A percentile compares a stretch with the other conserved stretches of the same genome.
Conservation (phyloP, 768 basidiomycete species). For the Lactifluus volemus region DNA sequence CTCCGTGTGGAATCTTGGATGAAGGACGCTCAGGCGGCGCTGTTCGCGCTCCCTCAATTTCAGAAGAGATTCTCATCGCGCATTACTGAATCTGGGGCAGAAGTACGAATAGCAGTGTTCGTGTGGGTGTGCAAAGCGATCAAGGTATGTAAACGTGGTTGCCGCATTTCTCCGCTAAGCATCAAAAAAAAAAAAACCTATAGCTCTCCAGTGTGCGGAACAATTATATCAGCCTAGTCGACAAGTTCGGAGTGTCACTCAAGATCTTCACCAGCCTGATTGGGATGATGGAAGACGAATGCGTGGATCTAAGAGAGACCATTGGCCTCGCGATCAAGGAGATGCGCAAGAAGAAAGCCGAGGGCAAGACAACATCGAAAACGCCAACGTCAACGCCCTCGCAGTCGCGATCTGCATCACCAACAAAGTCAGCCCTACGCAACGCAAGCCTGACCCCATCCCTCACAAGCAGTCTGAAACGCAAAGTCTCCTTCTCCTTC, state of each 20-base stretch:
- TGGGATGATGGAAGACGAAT: conserved; percentile 8
- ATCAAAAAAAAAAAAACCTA: too few species aligned
- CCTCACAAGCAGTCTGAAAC: conserved; percentile 3
- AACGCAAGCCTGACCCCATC: not conserved
- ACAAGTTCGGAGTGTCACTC: conserved; percentile 1
- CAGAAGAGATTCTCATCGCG: not conserved
- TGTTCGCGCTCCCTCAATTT: conserved; percentile 8
- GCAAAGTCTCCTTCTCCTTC: conserved; percentile 17
- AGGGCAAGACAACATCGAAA: not conserved
- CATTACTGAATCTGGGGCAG: not conserved
- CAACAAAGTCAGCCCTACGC: conserved; percentile 17
- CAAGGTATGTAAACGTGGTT: conserved; percentile 12
- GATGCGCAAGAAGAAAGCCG: conserved; percentile 5
- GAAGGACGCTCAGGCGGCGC: conserved; percentile 9
- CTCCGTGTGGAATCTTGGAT: conserved; percentile 14
- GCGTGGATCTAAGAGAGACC: conserved; percentile 2
- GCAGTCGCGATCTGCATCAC: conserved; percentile 9
- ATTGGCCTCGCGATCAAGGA: not conserved
- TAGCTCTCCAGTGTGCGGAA: not conserved
- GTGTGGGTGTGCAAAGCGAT: conserved; percentile 16
- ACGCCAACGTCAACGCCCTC: conserved; percentile 1
- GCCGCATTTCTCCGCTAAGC: not conserved
- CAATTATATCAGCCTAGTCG: not conserved
- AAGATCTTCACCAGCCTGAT: not conserved
- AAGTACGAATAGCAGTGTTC: conserved; percentile 12